Evolutionary conservation across 2,329 filamentous ascomycete genomes (phyloP), one percentile per base, ranked within the genome.

Genomic region (Cryphonectria parasitica): DNA sequence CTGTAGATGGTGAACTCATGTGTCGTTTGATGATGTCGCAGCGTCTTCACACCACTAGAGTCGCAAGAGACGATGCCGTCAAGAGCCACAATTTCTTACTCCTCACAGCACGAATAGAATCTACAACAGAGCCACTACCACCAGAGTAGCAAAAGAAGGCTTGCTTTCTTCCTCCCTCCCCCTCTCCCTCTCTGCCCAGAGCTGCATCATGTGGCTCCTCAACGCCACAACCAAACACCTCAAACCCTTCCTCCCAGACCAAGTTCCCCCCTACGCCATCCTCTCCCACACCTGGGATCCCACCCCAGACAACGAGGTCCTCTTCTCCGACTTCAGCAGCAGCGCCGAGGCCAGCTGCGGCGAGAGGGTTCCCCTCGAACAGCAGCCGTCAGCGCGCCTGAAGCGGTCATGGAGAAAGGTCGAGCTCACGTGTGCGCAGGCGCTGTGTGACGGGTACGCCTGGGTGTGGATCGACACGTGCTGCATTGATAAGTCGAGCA

Each of bases 401-500:
- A 64, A 64, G 34, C n/a, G 36, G 7, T 58, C 43, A 2, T 68
- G 19, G 43, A 43, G 58, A 36, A 68, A 68, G 58, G 36, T 68
- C 49, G 58, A 56, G n/a, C 28, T 34, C 2, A 43, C 45, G 13
- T 64, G 60, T 15, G 28, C 13, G n/a, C 67, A 64, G 60, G 31
- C 58, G 22, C n/a, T 43, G 13, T 31, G 49, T 36, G 67, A 68
- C 3, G 31, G 34, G 7, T 54, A 41, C 7, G 60, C 58, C 5
- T 64, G 49, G 19, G 54, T 54, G 2, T 72, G 70, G 70, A 58
- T 72, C n/a, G 70, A 68, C 64, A 72, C 68, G 2, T 72, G 68
- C 36, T 72, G 70, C 68, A 72, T 72, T 41, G 64, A 72, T 64
- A 72, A 72, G 43, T 70, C 68, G 31, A 72, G 68, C 60, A 72